phyloP scores from a whole-genome alignment of 2,329 filamentous ascomycete genomes.

The Fusarium marasasianum region DNA sequence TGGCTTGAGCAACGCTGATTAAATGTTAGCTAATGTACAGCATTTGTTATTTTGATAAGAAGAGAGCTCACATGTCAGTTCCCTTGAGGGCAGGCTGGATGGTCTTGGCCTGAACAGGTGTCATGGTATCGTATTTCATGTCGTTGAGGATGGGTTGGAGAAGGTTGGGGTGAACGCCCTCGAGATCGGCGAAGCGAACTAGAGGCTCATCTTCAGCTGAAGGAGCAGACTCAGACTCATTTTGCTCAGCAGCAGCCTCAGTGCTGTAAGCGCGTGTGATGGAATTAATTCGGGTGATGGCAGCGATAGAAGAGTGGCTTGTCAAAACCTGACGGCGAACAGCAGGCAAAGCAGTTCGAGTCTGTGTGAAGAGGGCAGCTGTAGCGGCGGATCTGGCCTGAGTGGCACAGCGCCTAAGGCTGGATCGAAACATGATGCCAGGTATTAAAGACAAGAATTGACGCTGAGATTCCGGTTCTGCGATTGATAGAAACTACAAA shows the following conservation, averaged over 20 bases:
- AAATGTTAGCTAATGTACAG: slow-evolving; percentile 27
- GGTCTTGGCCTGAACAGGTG: slow-evolving; percentile 86
- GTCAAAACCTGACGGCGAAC: slow-evolving; percentile 36
- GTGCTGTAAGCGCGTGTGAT: slow-evolving; percentile 52
- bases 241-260: slow-evolving; percentile 47
- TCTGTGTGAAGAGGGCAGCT: slow-evolving; percentile 44
- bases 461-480: slow-evolving; percentile 10
- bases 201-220: slow-evolving; percentile 38
- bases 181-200: slow-evolving; percentile 58
- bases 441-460: not conserved
- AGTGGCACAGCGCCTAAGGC: slow-evolving; percentile 52
- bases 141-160: slow-evolving; percentile 73
- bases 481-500: slow-evolving; percentile 11
- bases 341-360: slow-evolving; percentile 40
- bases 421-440: slow-evolving; percentile 49
- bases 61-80: slow-evolving; percentile 77
- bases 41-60: not conserved
- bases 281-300: slow-evolving; percentile 37
- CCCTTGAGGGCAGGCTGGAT: slow-evolving; percentile 83
- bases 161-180: slow-evolving; percentile 69
- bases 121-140: slow-evolving; percentile 87
- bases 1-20: slow-evolving; percentile 83
- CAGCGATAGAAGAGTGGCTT: slow-evolving; percentile 24
- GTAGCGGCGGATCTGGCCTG: slow-evolving; percentile 47
- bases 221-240: slow-evolving; percentile 1